phyloP scores from a whole-genome alignment of 495 filamentous ascomycete genomes.

The Rhizodiscina lignyota region DNA sequence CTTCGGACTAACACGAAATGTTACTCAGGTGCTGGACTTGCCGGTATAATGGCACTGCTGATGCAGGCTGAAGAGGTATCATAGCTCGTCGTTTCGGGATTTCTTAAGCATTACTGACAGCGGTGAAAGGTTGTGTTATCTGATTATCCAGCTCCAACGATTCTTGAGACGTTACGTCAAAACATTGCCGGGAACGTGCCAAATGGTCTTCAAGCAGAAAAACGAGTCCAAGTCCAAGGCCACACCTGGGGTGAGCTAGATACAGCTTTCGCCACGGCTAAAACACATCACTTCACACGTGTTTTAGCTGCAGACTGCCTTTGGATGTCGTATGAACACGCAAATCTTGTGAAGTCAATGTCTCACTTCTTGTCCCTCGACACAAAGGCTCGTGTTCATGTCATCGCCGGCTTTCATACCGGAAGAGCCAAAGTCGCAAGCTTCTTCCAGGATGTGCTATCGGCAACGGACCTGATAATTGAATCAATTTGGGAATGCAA shows the following conservation, averaged over 20 bases:
- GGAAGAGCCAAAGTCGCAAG: conserved; percentile 50
- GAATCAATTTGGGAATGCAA: conserved; percentile 64
- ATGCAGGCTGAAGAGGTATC: conserved; percentile 40
- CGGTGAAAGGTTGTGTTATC: conserved; percentile 31
- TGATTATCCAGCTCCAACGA: conserved; percentile 54
- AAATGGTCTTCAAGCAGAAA: conserved; percentile 5
- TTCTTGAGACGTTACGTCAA: conserved; percentile 39
- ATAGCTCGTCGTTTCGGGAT: background rate
- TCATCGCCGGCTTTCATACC: conserved; percentile 72
- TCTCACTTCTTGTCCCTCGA: conserved; percentile 45
- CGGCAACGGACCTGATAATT: conserved; percentile 40
- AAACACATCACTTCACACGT: conserved; percentile 40
- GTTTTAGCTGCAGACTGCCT: conserved; percentile 71
- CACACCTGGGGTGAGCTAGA: conserved; percentile 58
- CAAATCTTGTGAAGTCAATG: conserved; percentile 52
- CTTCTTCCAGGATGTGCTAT: conserved; percentile 50
- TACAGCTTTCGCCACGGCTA: conserved; percentile 32
- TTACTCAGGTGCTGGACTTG: conserved; percentile 50
- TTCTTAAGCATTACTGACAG: too few relatives aligned
- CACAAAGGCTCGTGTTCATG: conserved; percentile 39
- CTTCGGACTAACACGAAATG: too few relatives aligned
- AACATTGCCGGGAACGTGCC: conserved; percentile 45
- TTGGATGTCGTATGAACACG: conserved; percentile 72
- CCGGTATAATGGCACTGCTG: conserved; percentile 48
- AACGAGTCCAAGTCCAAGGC: conserved; percentile 34